These are phyloP conservation scores for Rhypophila decipiens DNA, from an alignment of 495 filamentous ascomycete species.

Conservation along the genomic window DNA sequence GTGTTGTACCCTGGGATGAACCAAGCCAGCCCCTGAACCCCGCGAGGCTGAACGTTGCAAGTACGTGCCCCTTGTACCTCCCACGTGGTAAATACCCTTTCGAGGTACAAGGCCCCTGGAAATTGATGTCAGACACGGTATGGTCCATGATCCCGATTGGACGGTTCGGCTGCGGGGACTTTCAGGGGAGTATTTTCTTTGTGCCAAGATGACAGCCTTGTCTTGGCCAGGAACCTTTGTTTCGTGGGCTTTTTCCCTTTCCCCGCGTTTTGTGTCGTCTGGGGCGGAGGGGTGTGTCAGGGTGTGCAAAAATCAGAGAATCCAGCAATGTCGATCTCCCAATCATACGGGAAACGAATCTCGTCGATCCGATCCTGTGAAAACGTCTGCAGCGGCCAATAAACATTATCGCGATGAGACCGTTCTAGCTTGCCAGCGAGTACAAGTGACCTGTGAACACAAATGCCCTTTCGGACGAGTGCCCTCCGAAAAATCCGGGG, in stretches of 20 bases:
- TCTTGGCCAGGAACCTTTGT: too few relatives aligned
- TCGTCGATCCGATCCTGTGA: neutral
- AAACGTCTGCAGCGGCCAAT: neutral
- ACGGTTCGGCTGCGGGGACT: constrained; percentile 4
- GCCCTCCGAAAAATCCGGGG: too few relatives aligned
- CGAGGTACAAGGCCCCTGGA: neutral
- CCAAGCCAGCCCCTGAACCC: constrained; percentile 1
- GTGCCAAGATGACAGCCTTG: constrained; percentile 2
- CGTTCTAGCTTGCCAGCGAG: neutral
- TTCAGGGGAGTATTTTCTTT: neutral
- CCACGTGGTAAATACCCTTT: too few relatives aligned
- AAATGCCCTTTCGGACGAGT: neutral
- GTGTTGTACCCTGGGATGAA: constrained; percentile 2
- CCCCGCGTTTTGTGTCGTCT: too few relatives aligned
- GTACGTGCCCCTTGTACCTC: too few relatives aligned
- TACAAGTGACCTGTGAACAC: neutral
- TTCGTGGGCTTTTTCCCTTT: too few relatives aligned
- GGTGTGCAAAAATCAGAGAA: neutral
- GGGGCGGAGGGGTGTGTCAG: neutral
- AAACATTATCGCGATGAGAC: neutral
- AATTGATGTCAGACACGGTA: neutral
- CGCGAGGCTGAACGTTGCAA: constrained; percentile 5
- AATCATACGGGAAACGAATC: neutral
- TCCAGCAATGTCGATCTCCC: neutral
- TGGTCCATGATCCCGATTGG: constrained; percentile 1